These are phyloP conservation scores for Atkinsonella hypoxylon DNA, from an alignment of 2,329 filamentous ascomycete species.

Conservation along the genomic window DNA sequence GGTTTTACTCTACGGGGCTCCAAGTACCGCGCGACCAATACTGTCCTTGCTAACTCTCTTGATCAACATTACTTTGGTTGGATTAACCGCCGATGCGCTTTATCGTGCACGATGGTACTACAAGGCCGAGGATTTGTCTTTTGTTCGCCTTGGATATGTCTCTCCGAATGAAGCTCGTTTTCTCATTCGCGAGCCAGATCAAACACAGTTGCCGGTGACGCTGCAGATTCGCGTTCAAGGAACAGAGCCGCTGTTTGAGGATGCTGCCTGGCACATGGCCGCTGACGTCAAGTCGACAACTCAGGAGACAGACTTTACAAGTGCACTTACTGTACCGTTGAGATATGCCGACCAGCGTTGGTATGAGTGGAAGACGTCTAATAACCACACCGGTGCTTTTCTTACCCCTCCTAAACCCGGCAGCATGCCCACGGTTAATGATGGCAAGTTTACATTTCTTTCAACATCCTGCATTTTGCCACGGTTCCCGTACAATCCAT, in stretches of 20 bases:
- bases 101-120: conserved; percentile 61
- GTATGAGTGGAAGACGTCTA: conserved; percentile 79
- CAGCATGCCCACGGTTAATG: conserved; percentile 42
- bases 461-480: conserved; percentile 89
- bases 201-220: conserved; percentile 60
- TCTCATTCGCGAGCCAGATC: conserved; percentile 73
- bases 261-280: conserved; percentile 51
- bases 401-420: conserved; percentile 63
- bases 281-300: conserved; percentile 54
- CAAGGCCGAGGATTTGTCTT: conserved; percentile 63
- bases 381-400: conserved; percentile 77
- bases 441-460: conserved; percentile 75
- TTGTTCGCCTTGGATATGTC: conserved; percentile 79
- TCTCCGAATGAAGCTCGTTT: conserved; percentile 70
- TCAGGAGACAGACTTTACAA: conserved; percentile 74
- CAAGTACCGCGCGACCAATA: conserved; percentile 55
- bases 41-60: conserved; percentile 56
- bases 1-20: conserved; percentile 64
- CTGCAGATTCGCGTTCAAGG: conserved; percentile 52
- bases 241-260: conserved; percentile 38
- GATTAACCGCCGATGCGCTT: conserved; percentile 64
- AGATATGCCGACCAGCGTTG: conserved; percentile 53
- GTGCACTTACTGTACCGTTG: conserved; percentile 52
- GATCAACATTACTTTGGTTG: conserved; percentile 58
- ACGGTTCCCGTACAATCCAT: conserved; percentile 75